These are phyloP conservation scores for Aspergillus incahuasiensis DNA, from an alignment of 495 filamentous ascomycete species.

Conservation along the genomic window DNA sequence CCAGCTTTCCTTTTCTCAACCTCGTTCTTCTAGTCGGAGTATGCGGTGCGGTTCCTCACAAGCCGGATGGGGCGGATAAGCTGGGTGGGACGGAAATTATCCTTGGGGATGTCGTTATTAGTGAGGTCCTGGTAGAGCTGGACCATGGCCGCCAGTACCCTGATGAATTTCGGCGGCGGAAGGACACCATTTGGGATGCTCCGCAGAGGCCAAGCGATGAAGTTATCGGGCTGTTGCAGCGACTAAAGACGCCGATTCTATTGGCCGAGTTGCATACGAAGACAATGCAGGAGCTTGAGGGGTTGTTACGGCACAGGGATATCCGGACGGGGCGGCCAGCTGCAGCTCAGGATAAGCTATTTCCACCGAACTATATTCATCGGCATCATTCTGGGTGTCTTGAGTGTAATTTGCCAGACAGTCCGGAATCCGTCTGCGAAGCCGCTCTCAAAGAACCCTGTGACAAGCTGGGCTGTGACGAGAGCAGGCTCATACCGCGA, in stretches of 20 bases:
- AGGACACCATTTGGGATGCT: not conserved
- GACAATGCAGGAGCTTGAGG: not conserved
- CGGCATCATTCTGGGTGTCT: constrained; percentile 10
- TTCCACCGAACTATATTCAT: constrained; percentile 14
- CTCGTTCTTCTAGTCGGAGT: constrained; percentile 27
- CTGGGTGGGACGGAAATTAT: constrained; percentile 21
- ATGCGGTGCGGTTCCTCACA: constrained; percentile 28
- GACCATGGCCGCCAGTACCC: constrained; percentile 29
- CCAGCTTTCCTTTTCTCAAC: constrained; percentile 19
- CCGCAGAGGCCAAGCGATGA: not conserved
- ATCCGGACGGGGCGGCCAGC: constrained; percentile 13
- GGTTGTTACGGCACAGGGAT: not conserved
- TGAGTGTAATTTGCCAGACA: not conserved
- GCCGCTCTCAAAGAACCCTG: constrained; percentile 5
- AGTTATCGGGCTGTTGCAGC: not conserved
- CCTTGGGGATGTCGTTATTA: constrained; percentile 41
- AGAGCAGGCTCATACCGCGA: constrained; percentile 5
- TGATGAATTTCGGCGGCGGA: constrained; percentile 19
- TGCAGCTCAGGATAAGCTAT: constrained; percentile 17
- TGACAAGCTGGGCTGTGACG: constrained; percentile 9
- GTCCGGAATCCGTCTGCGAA: constrained; percentile 3
- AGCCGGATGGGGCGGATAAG: too few relatives aligned
- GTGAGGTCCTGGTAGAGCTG: constrained; percentile 24
- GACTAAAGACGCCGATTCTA: constrained; percentile 6
- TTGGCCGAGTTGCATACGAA: constrained; percentile 6